Conservation (phyloP, 2,329 filamentous ascomycete species). For the Colletotrichum ledebouriae region DNA sequence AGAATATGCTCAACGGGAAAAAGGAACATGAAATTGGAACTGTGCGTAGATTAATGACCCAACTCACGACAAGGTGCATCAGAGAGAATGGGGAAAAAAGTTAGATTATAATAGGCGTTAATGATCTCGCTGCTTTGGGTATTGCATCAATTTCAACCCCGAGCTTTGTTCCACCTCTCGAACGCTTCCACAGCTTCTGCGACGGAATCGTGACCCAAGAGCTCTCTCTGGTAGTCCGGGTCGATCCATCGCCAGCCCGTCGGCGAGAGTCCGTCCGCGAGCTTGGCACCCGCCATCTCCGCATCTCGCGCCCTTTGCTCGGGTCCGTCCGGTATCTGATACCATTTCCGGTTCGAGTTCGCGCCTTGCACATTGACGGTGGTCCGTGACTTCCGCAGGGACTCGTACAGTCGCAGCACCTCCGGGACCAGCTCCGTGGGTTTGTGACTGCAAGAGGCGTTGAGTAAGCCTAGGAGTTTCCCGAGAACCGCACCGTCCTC, state of each 20-base stretch:
- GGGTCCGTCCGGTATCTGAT: slow-evolving; percentile 29
- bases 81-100: background rate
- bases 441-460: background rate
- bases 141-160: background rate
- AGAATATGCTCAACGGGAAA: background rate
- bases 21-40: slow-evolving; percentile 7
- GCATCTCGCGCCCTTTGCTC: slow-evolving; percentile 35
- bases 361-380: slow-evolving; percentile 23
- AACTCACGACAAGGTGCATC: slow-evolving; percentile 6
- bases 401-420: slow-evolving; percentile 24
- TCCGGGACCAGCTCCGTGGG: slow-evolving; percentile 1
- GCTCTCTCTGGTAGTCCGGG: slow-evolving; percentile 3
- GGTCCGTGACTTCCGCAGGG: slow-evolving; percentile 5
- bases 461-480: slow-evolving; percentile 47
- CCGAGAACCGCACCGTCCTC: slow-evolving; percentile 47
- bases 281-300: background rate
- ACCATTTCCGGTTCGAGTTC: slow-evolving; percentile 31
- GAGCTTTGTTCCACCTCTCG: background rate
- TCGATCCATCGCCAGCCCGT: slow-evolving; percentile 29
- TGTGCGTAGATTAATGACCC: background rate
- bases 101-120: background rate
- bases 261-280: background rate
- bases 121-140: background rate
- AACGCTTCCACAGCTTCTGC: slow-evolving; percentile 22
- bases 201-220: background rate